phyloP scores from a whole-genome alignment of 176 grass and related monocot species.

The Alloteropsis semialata region DNA sequence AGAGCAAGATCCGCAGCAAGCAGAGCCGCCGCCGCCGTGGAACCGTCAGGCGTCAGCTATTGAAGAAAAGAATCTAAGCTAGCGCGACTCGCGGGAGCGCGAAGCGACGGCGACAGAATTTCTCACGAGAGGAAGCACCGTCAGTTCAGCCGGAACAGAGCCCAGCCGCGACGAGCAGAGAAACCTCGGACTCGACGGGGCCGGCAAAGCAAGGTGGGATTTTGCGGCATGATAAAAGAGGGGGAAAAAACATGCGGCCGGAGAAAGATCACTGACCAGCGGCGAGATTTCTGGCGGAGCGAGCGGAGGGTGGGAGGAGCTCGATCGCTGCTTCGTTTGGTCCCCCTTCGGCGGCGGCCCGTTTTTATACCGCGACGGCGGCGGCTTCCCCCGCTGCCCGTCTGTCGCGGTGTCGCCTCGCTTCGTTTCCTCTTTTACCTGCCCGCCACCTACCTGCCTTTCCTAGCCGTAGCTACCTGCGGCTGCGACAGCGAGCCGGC shows the following conservation, averaged over 20 bases:
- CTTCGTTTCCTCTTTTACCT: background rate
- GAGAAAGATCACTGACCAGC: constrained; percentile 24
- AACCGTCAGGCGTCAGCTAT: background rate
- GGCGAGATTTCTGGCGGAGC: constrained; percentile 8
- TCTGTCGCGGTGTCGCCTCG: background rate
- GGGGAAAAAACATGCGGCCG: background rate
- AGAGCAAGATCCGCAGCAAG: constrained; percentile 28
- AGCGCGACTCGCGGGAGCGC: background rate
- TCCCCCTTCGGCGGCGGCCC: background rate
- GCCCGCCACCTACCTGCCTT: constrained; percentile 35
- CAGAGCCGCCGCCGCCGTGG: background rate
- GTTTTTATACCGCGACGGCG: constrained; percentile 37
- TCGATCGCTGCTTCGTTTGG: constrained; percentile 3
- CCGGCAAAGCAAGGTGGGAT: background rate
- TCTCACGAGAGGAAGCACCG: too few relatives aligned
- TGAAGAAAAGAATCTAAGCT: constrained; percentile 15
- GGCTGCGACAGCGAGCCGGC: background rate
- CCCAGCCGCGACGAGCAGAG: background rate
- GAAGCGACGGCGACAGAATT: background rate
- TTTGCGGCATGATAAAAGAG: background rate
- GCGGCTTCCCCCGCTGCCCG: background rate
- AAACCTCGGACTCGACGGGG: background rate
- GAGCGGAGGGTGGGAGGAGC: background rate
- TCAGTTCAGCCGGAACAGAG: background rate
- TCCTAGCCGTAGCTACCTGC: background rate